phyloP scores from a whole-genome alignment of 306 rosid species.

The Luffa aegyptiaca region DNA sequence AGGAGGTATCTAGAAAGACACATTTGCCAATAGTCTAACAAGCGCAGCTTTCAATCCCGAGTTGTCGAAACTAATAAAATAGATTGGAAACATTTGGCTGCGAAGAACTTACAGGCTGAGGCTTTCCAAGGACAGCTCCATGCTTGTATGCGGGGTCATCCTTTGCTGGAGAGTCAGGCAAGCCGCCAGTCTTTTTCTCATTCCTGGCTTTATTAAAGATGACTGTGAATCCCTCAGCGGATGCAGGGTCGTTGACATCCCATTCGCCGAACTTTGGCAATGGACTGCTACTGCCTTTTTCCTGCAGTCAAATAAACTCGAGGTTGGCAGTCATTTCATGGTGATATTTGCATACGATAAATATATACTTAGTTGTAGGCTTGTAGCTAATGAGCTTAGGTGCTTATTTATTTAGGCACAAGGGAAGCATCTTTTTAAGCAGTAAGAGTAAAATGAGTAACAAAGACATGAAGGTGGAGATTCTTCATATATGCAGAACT shows the following conservation, averaged over 20 bases:
- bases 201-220: conserved; percentile 71
- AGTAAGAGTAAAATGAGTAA: neutral
- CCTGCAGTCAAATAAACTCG: conserved; percentile 23
- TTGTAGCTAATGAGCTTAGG: neutral
- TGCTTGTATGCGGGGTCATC: conserved; percentile 29
- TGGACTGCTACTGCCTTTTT: conserved; percentile 35
- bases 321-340: conserved; percentile 30
- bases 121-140: conserved; percentile 46
- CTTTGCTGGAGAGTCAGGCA: conserved; percentile 44
- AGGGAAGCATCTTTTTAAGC: neutral
- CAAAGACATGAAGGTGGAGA: neutral
- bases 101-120: conserved; percentile 12
- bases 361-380: neutral
- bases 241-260: conserved; percentile 76
- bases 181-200: conserved; percentile 48
- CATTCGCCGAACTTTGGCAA: conserved; percentile 82
- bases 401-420: neutral
- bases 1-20: neutral
- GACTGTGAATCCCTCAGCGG: conserved; percentile 70
- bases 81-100: neutral
- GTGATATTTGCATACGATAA: neutral
- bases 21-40: neutral
- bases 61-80: neutral
- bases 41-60: neutral
- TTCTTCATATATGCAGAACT: too few species aligned